phyloP scores from a whole-genome alignment of 2,329 filamentous ascomycete species.

The Zymoseptoria brevis region DNA sequence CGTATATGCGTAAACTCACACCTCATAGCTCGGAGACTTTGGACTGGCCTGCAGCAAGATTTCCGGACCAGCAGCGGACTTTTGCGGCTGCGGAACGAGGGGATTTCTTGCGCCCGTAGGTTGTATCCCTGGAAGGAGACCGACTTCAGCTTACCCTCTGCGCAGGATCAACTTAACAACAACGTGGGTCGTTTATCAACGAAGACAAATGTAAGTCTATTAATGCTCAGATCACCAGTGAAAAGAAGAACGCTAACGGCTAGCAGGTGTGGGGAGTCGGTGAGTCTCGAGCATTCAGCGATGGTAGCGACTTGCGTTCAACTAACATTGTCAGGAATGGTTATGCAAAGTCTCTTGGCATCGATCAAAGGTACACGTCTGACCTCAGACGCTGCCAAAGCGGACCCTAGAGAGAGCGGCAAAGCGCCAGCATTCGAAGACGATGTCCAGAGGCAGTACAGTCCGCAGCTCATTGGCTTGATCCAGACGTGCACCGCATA shows the following conservation, averaged over 20 bases:
- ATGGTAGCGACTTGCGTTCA: background rate
- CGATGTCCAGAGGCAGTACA: background rate
- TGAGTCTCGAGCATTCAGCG: background rate
- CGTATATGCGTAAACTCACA: background rate
- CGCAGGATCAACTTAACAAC: background rate
- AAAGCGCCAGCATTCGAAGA: background rate
- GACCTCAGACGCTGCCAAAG: background rate
- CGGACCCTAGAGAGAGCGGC: background rate
- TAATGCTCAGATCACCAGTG: background rate
- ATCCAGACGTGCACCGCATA: background rate
- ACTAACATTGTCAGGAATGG: background rate
- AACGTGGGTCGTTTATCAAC: background rate
- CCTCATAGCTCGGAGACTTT: background rate
- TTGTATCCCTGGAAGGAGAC: background rate
- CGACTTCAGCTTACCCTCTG: background rate
- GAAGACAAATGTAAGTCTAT: background rate
- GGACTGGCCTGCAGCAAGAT: background rate
- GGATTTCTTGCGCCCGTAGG: background rate
- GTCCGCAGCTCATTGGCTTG: background rate
- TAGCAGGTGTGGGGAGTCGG: background rate
- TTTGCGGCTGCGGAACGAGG: background rate
- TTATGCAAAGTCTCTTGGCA: background rate
- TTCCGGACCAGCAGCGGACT: background rate
- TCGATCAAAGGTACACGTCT: background rate
- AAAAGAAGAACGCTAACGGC: background rate